These are phyloP conservation scores for Sergeia podlipaevii DNA, from an alignment of 208 protist genomes.

Conservation along the genomic window DNA sequence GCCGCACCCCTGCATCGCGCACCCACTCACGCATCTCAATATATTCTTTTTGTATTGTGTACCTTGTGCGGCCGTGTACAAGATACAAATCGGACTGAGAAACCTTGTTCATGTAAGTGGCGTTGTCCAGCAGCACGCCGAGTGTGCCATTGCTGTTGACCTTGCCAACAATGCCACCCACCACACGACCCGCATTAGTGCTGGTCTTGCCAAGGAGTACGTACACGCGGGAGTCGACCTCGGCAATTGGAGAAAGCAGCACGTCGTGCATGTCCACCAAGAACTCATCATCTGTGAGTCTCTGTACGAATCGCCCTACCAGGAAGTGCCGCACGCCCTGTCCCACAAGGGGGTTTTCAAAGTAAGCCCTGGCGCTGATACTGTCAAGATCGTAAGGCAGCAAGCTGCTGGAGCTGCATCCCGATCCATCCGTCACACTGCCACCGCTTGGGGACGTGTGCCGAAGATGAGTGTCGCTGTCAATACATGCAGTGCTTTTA, in stretches of 20 bases:
- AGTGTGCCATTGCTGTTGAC: constrained; percentile 87
- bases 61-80: constrained; percentile 62
- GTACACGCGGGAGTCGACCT: constrained; percentile 75
- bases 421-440: too few relatives aligned
- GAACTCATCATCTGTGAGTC: constrained; percentile 57
- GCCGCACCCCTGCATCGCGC: constrained; percentile 40
- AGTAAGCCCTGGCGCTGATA: constrained; percentile 47
- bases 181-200: constrained; percentile 27
- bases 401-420: too few relatives aligned
- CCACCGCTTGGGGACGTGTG: too few relatives aligned
- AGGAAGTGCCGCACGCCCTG: constrained; percentile 68
- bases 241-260: constrained; percentile 62
- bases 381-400: not conserved
- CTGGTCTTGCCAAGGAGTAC: constrained; percentile 35
- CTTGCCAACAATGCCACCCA: constrained; percentile 66
- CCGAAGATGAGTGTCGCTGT: too few relatives aligned
- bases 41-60: constrained; percentile 27
- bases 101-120: constrained; percentile 61
- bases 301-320: constrained; percentile 38
- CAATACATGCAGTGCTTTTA: too few relatives aligned
- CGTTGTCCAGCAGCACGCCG: constrained; percentile 80
- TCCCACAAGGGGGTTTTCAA: constrained; percentile 52
- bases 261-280: constrained; percentile 65
- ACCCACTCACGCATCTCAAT: constrained; percentile 50
- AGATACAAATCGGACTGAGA: constrained; percentile 53